Conservation (phyloP, 2,329 filamentous ascomycete species). For the Cucurbitaria berberidis region DNA sequence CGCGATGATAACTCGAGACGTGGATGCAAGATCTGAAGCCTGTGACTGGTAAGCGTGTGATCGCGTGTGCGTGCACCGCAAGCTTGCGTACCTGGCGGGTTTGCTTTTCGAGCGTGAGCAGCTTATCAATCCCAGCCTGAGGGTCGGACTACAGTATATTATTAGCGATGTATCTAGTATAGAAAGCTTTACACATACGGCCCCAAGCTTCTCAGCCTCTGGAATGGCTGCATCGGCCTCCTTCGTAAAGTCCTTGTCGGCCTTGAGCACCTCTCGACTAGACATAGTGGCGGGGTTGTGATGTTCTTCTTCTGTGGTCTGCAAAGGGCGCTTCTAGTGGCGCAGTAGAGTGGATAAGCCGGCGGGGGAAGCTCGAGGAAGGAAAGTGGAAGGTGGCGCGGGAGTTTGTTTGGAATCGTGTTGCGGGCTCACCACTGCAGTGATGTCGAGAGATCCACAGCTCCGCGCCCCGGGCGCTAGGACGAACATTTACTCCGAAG, state of each 20-base stretch:
- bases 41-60: constrained; percentile 50
- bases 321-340: neutral
- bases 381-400: constrained; percentile 8
- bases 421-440: constrained; percentile 21
- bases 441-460: constrained; percentile 23
- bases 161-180: constrained; percentile 26
- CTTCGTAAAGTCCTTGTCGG: constrained; percentile 98
- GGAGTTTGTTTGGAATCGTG: constrained; percentile 22
- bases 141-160: constrained; percentile 68
- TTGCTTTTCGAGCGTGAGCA: constrained; percentile 91
- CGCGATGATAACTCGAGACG: constrained; percentile 82
- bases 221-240: constrained; percentile 91
- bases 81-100: constrained; percentile 77
- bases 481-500: constrained; percentile 20
- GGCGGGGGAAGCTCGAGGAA: neutral
- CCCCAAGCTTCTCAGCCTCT: constrained; percentile 86
- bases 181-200: constrained; percentile 62
- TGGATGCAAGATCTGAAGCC: constrained; percentile 95
- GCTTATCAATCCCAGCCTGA: constrained; percentile 89
- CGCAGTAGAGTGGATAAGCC: neutral
- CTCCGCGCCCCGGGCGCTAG: constrained; percentile 15
- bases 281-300: constrained; percentile 66
- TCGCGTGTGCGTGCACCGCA: constrained; percentile 3
- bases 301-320: constrained; percentile 1
- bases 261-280: constrained; percentile 78